These are phyloP conservation scores for Penicillium capsulatum DNA, from an alignment of 2,329 filamentous ascomycete genomes.

Conservation along the genomic window DNA sequence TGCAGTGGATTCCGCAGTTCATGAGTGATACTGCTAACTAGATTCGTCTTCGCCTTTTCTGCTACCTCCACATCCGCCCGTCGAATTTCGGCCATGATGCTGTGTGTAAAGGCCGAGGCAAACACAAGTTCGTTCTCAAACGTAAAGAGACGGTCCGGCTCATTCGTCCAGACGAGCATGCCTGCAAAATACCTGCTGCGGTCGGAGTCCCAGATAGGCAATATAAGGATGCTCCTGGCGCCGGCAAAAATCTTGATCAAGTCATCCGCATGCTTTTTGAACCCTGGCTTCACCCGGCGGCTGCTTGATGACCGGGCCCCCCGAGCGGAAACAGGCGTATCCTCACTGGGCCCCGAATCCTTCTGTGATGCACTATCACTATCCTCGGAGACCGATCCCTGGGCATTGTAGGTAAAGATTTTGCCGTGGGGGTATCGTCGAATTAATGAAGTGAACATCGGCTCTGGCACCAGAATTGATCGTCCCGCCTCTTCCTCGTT, in stretches of 20 bases:
- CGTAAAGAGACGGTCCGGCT: conserved; percentile 23
- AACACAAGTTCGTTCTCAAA: conserved; percentile 26
- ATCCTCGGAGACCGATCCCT: conserved; percentile 24
- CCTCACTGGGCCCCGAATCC: conserved; percentile 1
- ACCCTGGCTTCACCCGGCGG: conserved; percentile 10
- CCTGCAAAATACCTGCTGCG: conserved; percentile 27
- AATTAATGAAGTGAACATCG: conserved; percentile 18
- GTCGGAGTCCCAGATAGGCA: conserved; percentile 32
- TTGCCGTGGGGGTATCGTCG: conserved; percentile 27
- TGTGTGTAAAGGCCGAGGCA: conserved; percentile 27
- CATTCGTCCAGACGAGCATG: conserved; percentile 27
- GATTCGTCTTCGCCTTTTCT: conserved; percentile 29
- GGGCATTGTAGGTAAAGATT: conserved; percentile 25
- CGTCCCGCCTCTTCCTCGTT: conserved; percentile 5
- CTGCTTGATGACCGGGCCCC: conserved; percentile 9
- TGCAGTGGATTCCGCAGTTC: conserved; percentile 36
- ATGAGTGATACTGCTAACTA: conserved; percentile 33
- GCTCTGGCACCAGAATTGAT: conserved; percentile 17
- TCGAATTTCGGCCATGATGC: conserved; percentile 31
- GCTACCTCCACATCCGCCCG: conserved; percentile 27
- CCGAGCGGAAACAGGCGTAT: neutral
- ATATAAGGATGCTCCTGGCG: conserved; percentile 25
- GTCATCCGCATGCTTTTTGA: conserved; percentile 17
- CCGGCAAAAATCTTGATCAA: conserved; percentile 21
- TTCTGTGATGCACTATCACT: conserved; percentile 12